These are phyloP conservation scores for Flammula alnicola DNA, from an alignment of 1,284 basidiomycete species.

Conservation along the genomic window DNA sequence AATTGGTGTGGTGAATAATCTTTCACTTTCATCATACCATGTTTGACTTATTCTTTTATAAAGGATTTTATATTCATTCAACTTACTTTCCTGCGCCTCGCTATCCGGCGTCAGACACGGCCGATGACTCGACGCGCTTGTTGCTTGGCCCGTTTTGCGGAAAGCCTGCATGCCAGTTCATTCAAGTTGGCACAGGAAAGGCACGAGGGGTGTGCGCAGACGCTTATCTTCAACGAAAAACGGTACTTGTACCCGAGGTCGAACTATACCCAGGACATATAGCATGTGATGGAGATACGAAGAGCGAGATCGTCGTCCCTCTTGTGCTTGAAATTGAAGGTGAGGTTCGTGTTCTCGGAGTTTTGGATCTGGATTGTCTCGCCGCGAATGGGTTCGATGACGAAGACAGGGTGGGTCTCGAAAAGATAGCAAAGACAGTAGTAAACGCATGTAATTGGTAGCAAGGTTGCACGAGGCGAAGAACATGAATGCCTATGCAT, in stretches of 20 bases:
- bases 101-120: conserved; percentile 17
- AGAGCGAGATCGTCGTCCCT: conserved; percentile 86
- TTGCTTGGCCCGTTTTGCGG: conserved; percentile 87
- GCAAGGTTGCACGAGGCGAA: conserved; percentile 1
- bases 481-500: conserved; percentile 24
- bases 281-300: conserved; percentile 85
- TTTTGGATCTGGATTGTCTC: conserved; percentile 86
- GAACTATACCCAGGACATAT: conserved; percentile 87
- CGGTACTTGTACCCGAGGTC: conserved; percentile 75
- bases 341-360: conserved; percentile 60
- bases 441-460: conserved; percentile 45
- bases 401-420: conserved; percentile 74
- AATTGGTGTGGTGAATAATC: conserved; percentile 84
- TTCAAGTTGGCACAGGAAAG: conserved; percentile 60
- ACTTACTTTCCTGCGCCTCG: conserved; percentile 61
- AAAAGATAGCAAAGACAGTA: conserved; percentile 70
- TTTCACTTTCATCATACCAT: not conserved
- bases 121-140: conserved; percentile 40
- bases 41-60: not conserved
- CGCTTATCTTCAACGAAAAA: conserved; percentile 61
- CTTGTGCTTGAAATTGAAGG: conserved; percentile 50
- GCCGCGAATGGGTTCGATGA: conserved; percentile 72
- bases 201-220: conserved; percentile 82
- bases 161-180: conserved; percentile 86
- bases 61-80: conserved; percentile 84